These are phyloP conservation scores for Rhododendron mucronatum DNA, from an alignment of 148 eudicot species.

Conservation along the genomic window DNA sequence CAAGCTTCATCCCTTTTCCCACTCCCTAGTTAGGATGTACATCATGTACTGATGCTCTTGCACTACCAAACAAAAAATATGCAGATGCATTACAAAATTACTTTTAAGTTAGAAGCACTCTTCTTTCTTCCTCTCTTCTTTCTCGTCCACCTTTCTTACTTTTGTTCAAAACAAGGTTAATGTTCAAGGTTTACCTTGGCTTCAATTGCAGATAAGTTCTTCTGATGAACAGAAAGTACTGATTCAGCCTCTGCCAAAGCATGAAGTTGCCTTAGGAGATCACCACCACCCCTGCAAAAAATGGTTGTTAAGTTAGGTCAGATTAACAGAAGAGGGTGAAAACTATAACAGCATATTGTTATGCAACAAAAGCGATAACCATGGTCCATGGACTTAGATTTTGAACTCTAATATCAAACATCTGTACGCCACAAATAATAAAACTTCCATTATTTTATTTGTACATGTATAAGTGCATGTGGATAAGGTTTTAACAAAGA, in stretches of 20 bases:
- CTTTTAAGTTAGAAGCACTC: neutral
- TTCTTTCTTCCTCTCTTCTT: neutral
- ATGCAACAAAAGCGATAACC: neutral
- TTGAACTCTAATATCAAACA: neutral
- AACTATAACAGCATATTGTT: neutral
- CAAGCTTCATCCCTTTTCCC: neutral
- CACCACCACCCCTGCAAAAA: constrained; percentile 92
- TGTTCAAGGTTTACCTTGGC: constrained; percentile 53
- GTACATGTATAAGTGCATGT: neutral
- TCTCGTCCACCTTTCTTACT: neutral
- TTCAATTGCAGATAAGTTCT: constrained; percentile 71
- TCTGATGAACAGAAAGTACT: constrained; percentile 66
- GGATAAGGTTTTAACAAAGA: neutral
- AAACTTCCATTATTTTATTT: neutral
- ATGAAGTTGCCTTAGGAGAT: constrained; percentile 75
- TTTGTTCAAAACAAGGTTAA: neutral
- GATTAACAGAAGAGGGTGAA: neutral
- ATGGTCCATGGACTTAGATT: neutral
- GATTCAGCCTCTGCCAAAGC: constrained; percentile 80
- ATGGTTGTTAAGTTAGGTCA: constrained; percentile 14
- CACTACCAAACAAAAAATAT: neutral
- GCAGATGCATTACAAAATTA: neutral
- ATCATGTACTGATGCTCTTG: neutral
- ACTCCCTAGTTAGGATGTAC: neutral
- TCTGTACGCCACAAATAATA: too few species aligned